phyloP scores from a whole-genome alignment of 768 basidiomycete genomes.

The button mushroom (Agaricus bisporus) region DNA sequence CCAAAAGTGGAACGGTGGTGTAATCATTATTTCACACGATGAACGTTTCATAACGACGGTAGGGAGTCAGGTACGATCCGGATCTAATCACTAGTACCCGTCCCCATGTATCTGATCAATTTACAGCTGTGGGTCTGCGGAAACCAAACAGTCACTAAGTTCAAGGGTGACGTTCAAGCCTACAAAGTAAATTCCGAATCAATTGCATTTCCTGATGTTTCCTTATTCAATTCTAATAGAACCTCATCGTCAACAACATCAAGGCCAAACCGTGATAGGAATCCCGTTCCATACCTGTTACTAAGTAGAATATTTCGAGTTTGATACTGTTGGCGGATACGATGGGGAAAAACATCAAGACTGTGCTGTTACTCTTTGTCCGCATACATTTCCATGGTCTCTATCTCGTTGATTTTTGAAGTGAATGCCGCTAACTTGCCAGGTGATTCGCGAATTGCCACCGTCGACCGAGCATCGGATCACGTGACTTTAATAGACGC shows the following conservation, averaged over 20 bases:
- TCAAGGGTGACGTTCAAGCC: slow-evolving; percentile 82
- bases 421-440: no score
- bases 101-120: slow-evolving; percentile 7
- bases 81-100: slow-evolving; percentile 13
- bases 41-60: slow-evolving; percentile 92
- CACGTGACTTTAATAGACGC: slow-evolving; percentile 2
- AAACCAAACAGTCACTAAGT: slow-evolving; percentile 75
- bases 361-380: no score
- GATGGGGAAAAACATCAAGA: no score
- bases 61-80: slow-evolving; percentile 61
- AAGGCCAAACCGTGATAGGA: slow-evolving; percentile 45
- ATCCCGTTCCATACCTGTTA: neutral
- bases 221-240: slow-evolving; percentile 30
- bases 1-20: slow-evolving; percentile 80
- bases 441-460: no score
- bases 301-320: no score
- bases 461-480: neutral
- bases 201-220: neutral
- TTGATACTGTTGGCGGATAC: no score
- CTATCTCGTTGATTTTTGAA: no score
- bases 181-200: slow-evolving; percentile 64
- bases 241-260: slow-evolving; percentile 69
- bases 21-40: slow-evolving; percentile 93
- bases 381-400: no score
- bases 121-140: slow-evolving; percentile 88